Evolutionary conservation across 202 grass and related monocot genomes (phyloP).

Genomic region (Dendrocalamus latiflorus): DNA sequence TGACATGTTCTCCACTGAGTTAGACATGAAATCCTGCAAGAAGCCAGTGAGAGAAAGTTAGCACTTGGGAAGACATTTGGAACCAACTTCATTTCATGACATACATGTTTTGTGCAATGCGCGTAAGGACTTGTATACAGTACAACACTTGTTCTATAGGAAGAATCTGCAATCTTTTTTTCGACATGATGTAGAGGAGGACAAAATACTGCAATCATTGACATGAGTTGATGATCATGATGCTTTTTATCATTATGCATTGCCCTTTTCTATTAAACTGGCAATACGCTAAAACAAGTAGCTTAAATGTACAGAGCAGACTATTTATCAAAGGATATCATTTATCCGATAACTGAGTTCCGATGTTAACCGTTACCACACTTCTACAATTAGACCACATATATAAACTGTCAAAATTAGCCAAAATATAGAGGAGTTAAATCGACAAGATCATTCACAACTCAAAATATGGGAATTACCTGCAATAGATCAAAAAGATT

Average conservation of each 20-base stretch:
- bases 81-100: constrained; percentile 7
- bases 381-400: not conserved
- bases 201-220: not conserved
- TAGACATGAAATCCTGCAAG: constrained; percentile 76
- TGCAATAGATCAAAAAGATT: constrained; percentile 70
- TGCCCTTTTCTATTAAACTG: not conserved
- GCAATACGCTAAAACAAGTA: not conserved
- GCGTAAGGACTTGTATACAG: not conserved
- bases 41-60: not conserved
- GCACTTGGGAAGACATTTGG: not conserved
- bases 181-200: not conserved
- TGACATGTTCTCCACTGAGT: constrained; percentile 67
- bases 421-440: not conserved
- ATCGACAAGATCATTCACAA: constrained; percentile 1
- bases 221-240: not conserved
- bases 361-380: not conserved
- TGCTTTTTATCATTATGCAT: not conserved
- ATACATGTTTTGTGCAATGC: not conserved
- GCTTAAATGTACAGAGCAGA: not conserved
- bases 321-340: not conserved
- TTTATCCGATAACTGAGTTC: not conserved
- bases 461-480: constrained; percentile 36
- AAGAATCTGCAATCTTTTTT: not conserved
- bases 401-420: not conserved
- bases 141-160: not conserved